Evolutionary conservation across 495 filamentous ascomycete genomes (phyloP), one percentile per base, ranked within the genome.

Genomic region (Friedmanniomyces simplex): DNA sequence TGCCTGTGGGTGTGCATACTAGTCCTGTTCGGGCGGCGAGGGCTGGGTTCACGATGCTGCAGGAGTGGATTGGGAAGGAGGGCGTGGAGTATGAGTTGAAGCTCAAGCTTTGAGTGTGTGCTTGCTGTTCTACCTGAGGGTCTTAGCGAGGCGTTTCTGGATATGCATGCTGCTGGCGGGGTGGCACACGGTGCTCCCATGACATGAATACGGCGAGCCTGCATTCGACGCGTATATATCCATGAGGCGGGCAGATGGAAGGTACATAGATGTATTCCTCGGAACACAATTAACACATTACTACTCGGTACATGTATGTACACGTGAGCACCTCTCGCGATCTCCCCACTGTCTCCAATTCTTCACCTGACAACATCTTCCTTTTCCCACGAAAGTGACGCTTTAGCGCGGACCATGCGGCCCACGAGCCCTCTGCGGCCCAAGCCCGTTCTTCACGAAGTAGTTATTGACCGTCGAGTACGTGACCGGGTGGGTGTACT

Each of bases 401-500:
- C n/a, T n/a, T n/a, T n/a, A n/a, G n/a, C n/a, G n/a, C n/a, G n/a
- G n/a, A n/a, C n/a, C n/a, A n/a, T n/a, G n/a, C n/a, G n/a, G n/a
- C n/a, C n/a, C n/a, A n/a, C n/a, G 28, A 32, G 4, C 28, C 4
- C 10, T 32, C 28, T 32, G 28, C 28, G 28, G 28, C 28, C 28
- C 28, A 3, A 32, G 10, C 28, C 28, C 59, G 47, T 65, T 61
- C 18, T 47, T 26, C 14, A 50, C 52, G 24, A 65, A 58, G 48
- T 52, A 65, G 51, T 62, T 36, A 41, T 62, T 52, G 46, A 61
- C 54, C 24, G 26, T 56, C 18, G n/a, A 1, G 47, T 62, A 65
- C 21, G 62, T 62, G 16, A 41, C 16, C 20, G 54, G 51, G 52
- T 58, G 55, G 10, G 43, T 39, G 62, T 66, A 64, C 42, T 66